Conservation (phyloP, 139 green algal species). For the Picochlorum sp. region DNA sequence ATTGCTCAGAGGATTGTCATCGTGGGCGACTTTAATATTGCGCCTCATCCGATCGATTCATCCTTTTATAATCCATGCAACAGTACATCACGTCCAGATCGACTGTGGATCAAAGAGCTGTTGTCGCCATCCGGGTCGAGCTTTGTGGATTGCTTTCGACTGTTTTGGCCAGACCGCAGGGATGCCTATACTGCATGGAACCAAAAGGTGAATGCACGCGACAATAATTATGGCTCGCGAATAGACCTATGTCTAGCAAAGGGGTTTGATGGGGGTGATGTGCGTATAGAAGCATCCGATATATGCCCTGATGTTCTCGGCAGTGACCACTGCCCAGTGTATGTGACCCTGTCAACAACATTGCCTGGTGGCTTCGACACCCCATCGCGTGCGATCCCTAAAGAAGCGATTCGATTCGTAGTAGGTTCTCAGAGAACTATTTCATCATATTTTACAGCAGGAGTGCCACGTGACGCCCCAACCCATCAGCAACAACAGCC, state of each 20-base stretch:
- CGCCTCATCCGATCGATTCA: slow-evolving; percentile 30
- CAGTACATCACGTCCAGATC: slow-evolving; percentile 10
- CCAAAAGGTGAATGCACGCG: slow-evolving; percentile 35
- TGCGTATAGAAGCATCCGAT: slow-evolving; percentile 20
- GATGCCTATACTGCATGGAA: slow-evolving; percentile 75
- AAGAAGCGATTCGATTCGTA: slow-evolving; percentile 15
- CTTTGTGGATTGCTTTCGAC: slow-evolving; percentile 46
- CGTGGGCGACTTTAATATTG: slow-evolving; percentile 73
- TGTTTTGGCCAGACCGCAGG: slow-evolving; percentile 40
- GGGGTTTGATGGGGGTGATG: slow-evolving; percentile 6
- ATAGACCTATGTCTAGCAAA: slow-evolving; percentile 67
- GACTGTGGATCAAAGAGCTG: slow-evolving; percentile 37
- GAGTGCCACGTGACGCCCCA: neutral
- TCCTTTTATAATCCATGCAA: slow-evolving; percentile 1
- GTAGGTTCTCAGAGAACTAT: slow-evolving; percentile 21
- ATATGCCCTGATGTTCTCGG: slow-evolving; percentile 47
- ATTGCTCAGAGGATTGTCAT: slow-evolving; percentile 44
- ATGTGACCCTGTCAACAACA: slow-evolving; percentile 4
- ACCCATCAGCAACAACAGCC: neutral
- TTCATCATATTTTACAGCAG: slow-evolving; percentile 24
- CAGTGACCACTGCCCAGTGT: slow-evolving; percentile 61
- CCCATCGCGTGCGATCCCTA: neutral
- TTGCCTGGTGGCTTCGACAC: slow-evolving; percentile 9
- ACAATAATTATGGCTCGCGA: slow-evolving; percentile 69
- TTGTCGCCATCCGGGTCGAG: slow-evolving; percentile 8